Conservation (phyloP, 805 yeast species). For the Candida boleticola region DNA sequence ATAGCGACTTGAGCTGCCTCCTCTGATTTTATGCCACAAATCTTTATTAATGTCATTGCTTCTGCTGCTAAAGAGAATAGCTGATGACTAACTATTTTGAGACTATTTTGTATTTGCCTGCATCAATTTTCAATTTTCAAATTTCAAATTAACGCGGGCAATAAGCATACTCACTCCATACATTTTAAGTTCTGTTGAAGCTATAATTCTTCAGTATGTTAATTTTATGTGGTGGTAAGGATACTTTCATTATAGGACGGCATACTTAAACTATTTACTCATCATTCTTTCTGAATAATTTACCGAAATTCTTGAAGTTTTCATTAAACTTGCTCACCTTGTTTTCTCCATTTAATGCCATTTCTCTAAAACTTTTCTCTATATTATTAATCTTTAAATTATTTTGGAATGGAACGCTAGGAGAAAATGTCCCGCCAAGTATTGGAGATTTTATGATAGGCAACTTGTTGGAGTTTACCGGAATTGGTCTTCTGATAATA, state of each 20-base stretch:
- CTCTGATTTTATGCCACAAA: slow-evolving; percentile 74
- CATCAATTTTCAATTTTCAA: background rate
- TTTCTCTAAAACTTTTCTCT: slow-evolving; percentile 46
- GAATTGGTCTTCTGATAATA: background rate
- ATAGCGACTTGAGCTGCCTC: slow-evolving; percentile 75
- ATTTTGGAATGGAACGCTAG: slow-evolving; percentile 18
- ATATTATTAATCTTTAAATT: slow-evolving; percentile 40
- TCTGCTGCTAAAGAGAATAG: background rate
- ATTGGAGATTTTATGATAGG: background rate
- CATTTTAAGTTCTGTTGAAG: too few relatives aligned
- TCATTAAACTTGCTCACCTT: slow-evolving; percentile 65
- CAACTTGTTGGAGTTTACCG: background rate
- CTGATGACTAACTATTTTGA: too few relatives aligned
- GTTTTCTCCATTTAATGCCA: slow-evolving; percentile 52
- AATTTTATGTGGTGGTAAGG: too few relatives aligned
- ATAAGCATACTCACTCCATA: too few relatives aligned
- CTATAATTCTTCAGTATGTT: too few relatives aligned
- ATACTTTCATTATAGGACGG: too few relatives aligned
- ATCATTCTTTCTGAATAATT: slow-evolving; percentile 41
- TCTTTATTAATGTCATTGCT: slow-evolving; percentile 54
- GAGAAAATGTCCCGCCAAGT: slow-evolving; percentile 14
- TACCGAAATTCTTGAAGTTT: slow-evolving; percentile 61
- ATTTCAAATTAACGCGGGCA: background rate
- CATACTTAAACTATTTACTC: too few relatives aligned
- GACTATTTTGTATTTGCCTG: background rate